Conservation (phyloP, 2,329 filamentous ascomycete species). For the Cladophialophora chaetospira region DNA sequence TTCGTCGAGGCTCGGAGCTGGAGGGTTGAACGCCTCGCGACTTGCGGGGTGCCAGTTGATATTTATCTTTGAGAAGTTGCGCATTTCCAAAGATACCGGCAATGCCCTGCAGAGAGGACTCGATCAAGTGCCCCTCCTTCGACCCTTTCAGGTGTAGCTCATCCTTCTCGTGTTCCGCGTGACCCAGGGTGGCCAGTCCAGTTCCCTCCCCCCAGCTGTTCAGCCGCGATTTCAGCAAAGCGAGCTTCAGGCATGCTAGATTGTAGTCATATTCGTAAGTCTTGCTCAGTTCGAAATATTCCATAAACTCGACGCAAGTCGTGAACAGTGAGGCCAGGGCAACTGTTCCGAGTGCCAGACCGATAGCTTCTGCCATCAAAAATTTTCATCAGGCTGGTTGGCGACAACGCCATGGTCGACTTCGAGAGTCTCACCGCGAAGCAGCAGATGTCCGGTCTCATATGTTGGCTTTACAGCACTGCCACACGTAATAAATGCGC, state of each 20-base stretch:
- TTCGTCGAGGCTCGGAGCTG: neutral
- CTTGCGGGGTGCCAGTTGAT: neutral
- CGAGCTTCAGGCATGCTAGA: neutral
- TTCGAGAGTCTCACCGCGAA: neutral
- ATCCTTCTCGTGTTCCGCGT: neutral
- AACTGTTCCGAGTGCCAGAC: neutral
- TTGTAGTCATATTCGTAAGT: neutral
- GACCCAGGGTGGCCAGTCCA: neutral
- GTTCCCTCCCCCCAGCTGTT: neutral
- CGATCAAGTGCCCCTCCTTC: neutral
- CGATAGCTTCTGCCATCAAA: neutral
- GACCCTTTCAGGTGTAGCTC: neutral
- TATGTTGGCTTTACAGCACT: neutral
- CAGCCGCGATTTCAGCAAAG: neutral
- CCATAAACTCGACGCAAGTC: neutral
- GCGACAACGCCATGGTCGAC: neutral
- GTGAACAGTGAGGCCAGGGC: neutral
- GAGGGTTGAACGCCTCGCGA: neutral
- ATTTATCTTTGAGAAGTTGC: neutral
- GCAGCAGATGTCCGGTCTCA: neutral
- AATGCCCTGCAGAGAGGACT: neutral
- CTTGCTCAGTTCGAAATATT: neutral
- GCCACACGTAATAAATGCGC: too few species aligned
- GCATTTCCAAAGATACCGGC: neutral
- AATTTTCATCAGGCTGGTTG: neutral